These are phyloP conservation scores for Hypoxylon lienhwacheense DNA, from an alignment of 495 filamentous ascomycete species.

Conservation along the genomic window DNA sequence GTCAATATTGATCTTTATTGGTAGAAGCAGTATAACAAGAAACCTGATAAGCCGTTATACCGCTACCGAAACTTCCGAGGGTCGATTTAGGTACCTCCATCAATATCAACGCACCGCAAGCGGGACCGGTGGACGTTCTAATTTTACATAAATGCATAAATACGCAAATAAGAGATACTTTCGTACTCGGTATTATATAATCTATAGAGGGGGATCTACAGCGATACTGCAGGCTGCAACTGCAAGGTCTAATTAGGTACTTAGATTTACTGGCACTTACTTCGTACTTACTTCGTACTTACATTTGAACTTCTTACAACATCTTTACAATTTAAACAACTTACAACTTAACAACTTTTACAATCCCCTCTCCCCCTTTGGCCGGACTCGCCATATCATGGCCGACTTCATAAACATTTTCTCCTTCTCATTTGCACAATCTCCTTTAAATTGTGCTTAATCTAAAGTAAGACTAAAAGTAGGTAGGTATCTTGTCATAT, in stretches of 20 bases:
- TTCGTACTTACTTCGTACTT: too few relatives aligned
- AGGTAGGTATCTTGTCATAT: too few relatives aligned
- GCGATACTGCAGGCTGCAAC: not conserved
- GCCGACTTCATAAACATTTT: conserved; percentile 28
- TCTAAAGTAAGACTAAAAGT: too few relatives aligned
- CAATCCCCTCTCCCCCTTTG: conserved; percentile 7
- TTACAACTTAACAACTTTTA: not conserved
- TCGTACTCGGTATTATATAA: not conserved
- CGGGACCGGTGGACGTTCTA: too few relatives aligned
- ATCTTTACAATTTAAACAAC: too few relatives aligned
- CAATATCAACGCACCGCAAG: not conserved
- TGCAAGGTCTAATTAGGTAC: too few relatives aligned
- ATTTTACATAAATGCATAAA: not conserved
- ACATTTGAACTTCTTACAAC: too few relatives aligned
- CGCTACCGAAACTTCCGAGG: conserved; percentile 35
- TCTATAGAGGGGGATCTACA: conserved; percentile 34
- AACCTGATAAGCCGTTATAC: conserved; percentile 15
- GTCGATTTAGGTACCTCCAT: too few relatives aligned
- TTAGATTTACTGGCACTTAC: too few relatives aligned
- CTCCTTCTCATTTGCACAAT: conserved; percentile 14
- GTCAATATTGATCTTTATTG: too few relatives aligned
- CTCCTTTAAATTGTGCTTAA: conserved; percentile 11
- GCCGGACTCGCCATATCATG: conserved; percentile 44
- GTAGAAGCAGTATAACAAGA: too few relatives aligned
- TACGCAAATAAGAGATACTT: conserved; percentile 7